phyloP scores from a whole-genome alignment of 2,329 filamentous ascomycete species.

The Lithohypha guttulata region DNA sequence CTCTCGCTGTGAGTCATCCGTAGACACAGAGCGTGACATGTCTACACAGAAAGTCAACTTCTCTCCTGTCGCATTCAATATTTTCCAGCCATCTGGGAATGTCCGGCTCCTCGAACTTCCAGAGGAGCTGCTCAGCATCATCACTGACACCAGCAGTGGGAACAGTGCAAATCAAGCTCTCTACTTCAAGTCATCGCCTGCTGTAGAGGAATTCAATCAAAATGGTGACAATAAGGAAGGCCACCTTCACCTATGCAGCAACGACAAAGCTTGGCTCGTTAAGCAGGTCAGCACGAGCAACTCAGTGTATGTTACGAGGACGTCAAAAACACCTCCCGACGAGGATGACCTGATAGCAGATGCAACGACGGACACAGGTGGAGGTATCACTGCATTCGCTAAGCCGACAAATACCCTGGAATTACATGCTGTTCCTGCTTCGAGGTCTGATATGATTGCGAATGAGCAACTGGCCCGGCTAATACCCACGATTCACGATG shows the following conservation, averaged over 20 bases:
- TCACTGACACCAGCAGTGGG: slow-evolving; percentile 35
- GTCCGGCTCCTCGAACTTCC: slow-evolving; percentile 53
- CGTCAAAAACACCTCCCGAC: slow-evolving; percentile 12
- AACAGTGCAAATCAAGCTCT: slow-evolving; percentile 30
- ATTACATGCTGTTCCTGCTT: slow-evolving; percentile 24
- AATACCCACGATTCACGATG: background rate
- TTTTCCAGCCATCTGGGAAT: slow-evolving; percentile 37
- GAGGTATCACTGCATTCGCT: slow-evolving; percentile 30
- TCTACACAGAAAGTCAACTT: slow-evolving; percentile 28
- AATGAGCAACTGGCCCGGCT: background rate
- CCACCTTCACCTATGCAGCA: slow-evolving; percentile 45
- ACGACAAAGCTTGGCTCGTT: slow-evolving; percentile 46
- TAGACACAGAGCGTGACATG: slow-evolving; percentile 26
- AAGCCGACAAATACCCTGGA: slow-evolving; percentile 38
- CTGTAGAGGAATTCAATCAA: background rate
- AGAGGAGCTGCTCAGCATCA: slow-evolving; percentile 43
- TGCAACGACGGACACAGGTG: slow-evolving; percentile 9
- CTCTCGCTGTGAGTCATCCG: background rate
- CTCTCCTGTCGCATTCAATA: slow-evolving; percentile 30
- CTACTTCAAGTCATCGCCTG: slow-evolving; percentile 32
- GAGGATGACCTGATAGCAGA: slow-evolving; percentile 16
- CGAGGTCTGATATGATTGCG: slow-evolving; percentile 5
- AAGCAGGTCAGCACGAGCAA: slow-evolving; percentile 58
- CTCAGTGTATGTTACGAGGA: slow-evolving; percentile 42
- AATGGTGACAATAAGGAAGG: slow-evolving; percentile 1